phyloP scores from a whole-genome alignment of 495 filamentous ascomycete species.

The Aspergillus steynii region DNA sequence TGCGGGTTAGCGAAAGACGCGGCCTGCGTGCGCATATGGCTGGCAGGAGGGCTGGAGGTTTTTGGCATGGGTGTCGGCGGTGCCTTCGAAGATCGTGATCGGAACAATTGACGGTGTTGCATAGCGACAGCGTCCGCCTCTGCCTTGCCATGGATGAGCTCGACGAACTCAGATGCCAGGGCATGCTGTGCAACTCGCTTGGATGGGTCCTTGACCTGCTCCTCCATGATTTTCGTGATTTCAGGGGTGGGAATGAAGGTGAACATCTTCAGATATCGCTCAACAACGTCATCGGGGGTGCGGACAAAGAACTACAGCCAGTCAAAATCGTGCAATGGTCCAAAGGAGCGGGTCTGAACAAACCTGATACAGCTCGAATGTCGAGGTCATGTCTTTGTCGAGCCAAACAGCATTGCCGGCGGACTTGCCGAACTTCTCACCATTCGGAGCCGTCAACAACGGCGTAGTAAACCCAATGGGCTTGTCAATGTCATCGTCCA shows the following conservation, averaged over 20 bases:
- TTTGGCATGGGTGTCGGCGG: constrained; percentile 43
- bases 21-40: constrained; percentile 22
- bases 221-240: constrained; percentile 63
- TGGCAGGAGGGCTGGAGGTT: constrained; percentile 19
- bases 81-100: constrained; percentile 38
- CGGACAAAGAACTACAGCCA: constrained; percentile 72
- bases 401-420: constrained; percentile 95
- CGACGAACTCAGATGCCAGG: constrained; percentile 77
- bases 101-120: constrained; percentile 62
- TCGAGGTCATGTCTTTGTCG: constrained; percentile 72
- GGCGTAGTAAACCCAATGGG: constrained; percentile 89
- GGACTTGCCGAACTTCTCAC: constrained; percentile 93
- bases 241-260: constrained; percentile 75
- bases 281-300: constrained; percentile 77
- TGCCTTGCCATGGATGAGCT: constrained; percentile 69
- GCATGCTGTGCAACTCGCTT: constrained; percentile 76
- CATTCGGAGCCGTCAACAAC: constrained; percentile 78
- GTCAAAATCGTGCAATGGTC: constrained; percentile 20
- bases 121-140: constrained; percentile 56
- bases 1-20: constrained; percentile 33
- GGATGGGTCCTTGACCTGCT: constrained; percentile 65
- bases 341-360: constrained; percentile 6
- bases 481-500: constrained; percentile 38
- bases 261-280: constrained; percentile 81
- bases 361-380: constrained; percentile 84